A percentile compares a stretch with the other conserved stretches of the same genome.
Evolutionary conservation across 2,329 filamentous ascomycete genomes (phyloP).

Genomic region (Trichoderma afroharzianum): DNA sequence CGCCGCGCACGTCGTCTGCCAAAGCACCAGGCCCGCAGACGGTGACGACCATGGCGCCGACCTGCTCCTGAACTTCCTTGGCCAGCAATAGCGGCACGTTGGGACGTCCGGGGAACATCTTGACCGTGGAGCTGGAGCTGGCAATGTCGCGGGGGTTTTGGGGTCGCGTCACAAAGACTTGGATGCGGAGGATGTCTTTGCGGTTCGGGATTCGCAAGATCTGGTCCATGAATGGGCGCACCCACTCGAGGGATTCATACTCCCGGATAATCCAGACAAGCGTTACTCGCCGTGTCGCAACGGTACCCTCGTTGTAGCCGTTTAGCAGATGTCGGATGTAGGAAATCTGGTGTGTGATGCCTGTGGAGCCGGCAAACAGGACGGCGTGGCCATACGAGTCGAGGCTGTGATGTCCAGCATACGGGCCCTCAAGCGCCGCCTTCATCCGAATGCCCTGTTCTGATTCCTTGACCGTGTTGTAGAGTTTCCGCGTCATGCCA

Average conservation of each 20-base stretch:
- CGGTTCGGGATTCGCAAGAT: slow-evolving; percentile 76
- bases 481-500: slow-evolving; percentile 82
- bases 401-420: slow-evolving; percentile 77
- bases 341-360: slow-evolving; percentile 91
- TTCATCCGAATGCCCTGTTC: slow-evolving; percentile 56
- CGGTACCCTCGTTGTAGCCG: slow-evolving; percentile 64
- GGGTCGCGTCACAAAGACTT: slow-evolving; percentile 87
- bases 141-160: slow-evolving; percentile 78
- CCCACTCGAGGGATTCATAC: slow-evolving; percentile 87
- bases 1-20: slow-evolving; percentile 70
- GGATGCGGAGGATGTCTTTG: slow-evolving; percentile 77
- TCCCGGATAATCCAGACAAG: slow-evolving; percentile 93
- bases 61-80: slow-evolving; percentile 75
- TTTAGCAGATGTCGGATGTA: slow-evolving; percentile 76
- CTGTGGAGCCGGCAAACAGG: slow-evolving; percentile 87
- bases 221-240: slow-evolving; percentile 75
- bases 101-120: slow-evolving; percentile 88
- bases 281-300: slow-evolving; percentile 76
- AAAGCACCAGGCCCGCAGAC: slow-evolving; percentile 74
- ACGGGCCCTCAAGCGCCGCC: slow-evolving; percentile 85
- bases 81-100: slow-evolving; percentile 75
- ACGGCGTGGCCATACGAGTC: slow-evolving; percentile 90
- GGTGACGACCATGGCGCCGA: slow-evolving; percentile 84
- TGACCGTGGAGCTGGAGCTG: slow-evolving; percentile 73
- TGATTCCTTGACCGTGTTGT: slow-evolving; percentile 60